Evolutionary conservation across 2,329 filamentous ascomycete genomes (phyloP), one percentile per base, ranked within the genome.

Genomic region (Thelonectria discophora): DNA sequence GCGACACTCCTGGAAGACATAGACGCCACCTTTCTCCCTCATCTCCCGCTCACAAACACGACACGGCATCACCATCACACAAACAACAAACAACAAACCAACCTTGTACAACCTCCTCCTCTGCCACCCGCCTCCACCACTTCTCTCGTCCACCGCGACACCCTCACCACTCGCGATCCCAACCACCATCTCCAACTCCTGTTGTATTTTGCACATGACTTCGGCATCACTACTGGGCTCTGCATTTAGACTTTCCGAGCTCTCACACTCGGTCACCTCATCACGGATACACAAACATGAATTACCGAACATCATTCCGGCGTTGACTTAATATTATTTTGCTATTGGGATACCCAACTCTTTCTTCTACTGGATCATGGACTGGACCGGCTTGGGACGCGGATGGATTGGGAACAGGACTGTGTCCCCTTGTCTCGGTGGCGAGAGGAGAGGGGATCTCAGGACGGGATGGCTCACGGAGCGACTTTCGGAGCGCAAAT

Each of bases 331-430:
- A 30, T 30, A 30, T 50, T 62, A 51, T 17, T 45, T 51, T 67
- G 65, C 58, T 67, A 47, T 59, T 61, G 68, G 69, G 62, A 71
- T 71, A 71, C 68, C 66, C 66, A 40, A 66, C 53, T 47, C 27
- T 68, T 66, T 60, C 20, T 43, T 45, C 24, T 10, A 27, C 27
- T 47, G 58, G 54, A 58, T 56, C 51, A 56, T 57, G 34, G 34
- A 37, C 15, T 47, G 42, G 47, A 27, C 34, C 15, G 17, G 15
- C 21, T 17, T 21, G 11, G 27, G 18, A 21, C 45, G 49, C 24
- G 20, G 48, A 48, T 20, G 32, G 17, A 48, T 18, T 47, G 37
- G 62, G 54, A 39, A 51, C 53, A 39, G 59, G 51, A 57, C 52
- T 58, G 7, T 34, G 39, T 20, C 20, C 20, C 18, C 56, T 51